Base-by-base conservation (phyloP, 768 basidiomycete genomes). In the Exsudoporus frostii region DNA sequence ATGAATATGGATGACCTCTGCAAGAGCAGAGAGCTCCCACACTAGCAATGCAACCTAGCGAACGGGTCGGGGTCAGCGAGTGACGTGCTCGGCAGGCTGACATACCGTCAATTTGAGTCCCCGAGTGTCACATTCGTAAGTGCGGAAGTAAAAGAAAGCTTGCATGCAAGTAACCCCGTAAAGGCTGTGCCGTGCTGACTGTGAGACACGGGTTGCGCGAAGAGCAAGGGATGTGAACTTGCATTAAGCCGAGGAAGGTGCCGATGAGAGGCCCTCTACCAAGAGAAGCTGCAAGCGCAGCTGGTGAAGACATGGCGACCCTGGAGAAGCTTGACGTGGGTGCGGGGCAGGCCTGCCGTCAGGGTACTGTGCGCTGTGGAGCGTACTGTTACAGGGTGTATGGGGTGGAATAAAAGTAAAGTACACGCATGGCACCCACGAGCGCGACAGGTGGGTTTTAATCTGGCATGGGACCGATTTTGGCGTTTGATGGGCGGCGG, bases 131-230 rank as follows among this genome's bases (percentile, higher is more conserved):
- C 44, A 42, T 3, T 53, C 54, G 51, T 67, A 67, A 0, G 60
- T 67, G 11, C 46, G 57, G 19, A 64, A 69, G 53, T 67, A 67
- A 20, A 62, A 69, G 22, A 69, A 60, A 6, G 65, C 55, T 32
- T 67, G 66, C 39, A 56, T 55, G 53, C 65, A 67, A 7, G 65
- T 66, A 6, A 65, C 47, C 13, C 67, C 67, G n/a, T 69, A 68
- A 3, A 69, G 46, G 20, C 67, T 68, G 33, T 15, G 20, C 7
- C 7, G 4, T 38, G 32, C 30, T 17, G 24, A 5, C 2, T 17
- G 45, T 60, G 36, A 55, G 54, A 40, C 43, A 52, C 22, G 10
- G n/a, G 41, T 19, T 19, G 47, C 8, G 20, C 1, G 20, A 7
- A 1, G 9, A 32, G 6, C 1, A 30, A 33, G 7, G 20, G 19